A percentile compares a stretch with the other conserved stretches of the same genome.
Evolutionary conservation across 495 filamentous ascomycete species (phyloP).

Genomic region (Xylaria longipes): DNA sequence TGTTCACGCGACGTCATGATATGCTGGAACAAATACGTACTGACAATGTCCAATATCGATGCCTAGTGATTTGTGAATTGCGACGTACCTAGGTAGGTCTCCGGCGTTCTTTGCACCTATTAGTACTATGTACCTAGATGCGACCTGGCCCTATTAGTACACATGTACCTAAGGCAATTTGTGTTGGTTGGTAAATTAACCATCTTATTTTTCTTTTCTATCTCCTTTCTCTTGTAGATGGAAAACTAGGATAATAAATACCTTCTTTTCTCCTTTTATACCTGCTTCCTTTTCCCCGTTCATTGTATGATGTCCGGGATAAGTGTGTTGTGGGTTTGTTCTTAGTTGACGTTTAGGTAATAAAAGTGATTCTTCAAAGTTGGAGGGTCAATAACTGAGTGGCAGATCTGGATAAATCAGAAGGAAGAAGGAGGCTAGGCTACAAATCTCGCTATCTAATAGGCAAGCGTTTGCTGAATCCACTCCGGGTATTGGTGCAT

Average conservation of each 20-base stretch:
- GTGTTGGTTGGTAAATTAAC: background rate
- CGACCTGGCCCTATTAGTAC: background rate
- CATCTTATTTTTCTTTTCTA: background rate
- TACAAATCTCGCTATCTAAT: too few species aligned
- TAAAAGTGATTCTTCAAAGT: too few species aligned
- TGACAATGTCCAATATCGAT: background rate
- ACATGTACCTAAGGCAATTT: background rate
- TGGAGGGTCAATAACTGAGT: too few species aligned
- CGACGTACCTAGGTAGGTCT: background rate
- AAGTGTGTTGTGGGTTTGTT: background rate
- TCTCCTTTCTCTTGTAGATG: background rate
- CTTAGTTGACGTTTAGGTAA: background rate
- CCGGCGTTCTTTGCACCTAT: background rate
- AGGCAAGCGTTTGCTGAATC: too few species aligned
- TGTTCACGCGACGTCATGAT: background rate
- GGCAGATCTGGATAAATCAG: too few species aligned
- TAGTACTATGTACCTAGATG: background rate
- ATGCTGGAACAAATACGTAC: slow-evolving; percentile 4
- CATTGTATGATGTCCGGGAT: background rate
- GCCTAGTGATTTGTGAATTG: background rate
- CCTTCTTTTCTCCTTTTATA: background rate
- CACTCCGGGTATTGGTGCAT: background rate
- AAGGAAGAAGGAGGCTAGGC: too few species aligned
- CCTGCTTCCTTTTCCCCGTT: background rate
- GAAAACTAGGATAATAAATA: background rate